phyloP scores from a whole-genome alignment of 768 basidiomycete species.

The Xerocomus potaroensis region DNA sequence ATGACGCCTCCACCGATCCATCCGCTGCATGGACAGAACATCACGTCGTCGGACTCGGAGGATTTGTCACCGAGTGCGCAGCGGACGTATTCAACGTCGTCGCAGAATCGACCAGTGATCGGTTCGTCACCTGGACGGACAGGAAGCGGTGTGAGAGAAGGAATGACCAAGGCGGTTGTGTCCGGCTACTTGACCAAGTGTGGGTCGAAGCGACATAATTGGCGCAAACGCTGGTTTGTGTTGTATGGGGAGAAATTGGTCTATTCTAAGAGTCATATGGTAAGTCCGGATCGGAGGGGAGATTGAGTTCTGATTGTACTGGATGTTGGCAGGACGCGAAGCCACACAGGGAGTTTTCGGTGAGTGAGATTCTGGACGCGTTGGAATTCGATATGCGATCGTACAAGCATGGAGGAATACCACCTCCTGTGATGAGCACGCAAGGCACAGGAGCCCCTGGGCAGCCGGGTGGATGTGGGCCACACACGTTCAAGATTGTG shows the following conservation, averaged over 20 bases:
- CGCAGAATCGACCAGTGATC: conserved; percentile 40
- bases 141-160: conserved; percentile 45
- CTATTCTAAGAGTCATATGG: conserved; percentile 95
- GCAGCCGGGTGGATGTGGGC: conserved; percentile 40
- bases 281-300: conserved; percentile 37
- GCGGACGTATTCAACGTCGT: conserved; percentile 40
- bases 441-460: conserved; percentile 35
- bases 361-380: conserved; percentile 85
- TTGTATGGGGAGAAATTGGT: conserved; percentile 83
- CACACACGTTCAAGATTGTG: conserved; percentile 90
- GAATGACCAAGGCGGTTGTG: conserved; percentile 68
- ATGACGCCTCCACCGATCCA: conserved; percentile 45
- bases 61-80: conserved; percentile 52
- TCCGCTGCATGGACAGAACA: conserved; percentile 38
- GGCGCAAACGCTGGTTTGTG: conserved; percentile 97
- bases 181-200: conserved; percentile 96
- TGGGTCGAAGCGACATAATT: conserved; percentile 86
- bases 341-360: conserved; percentile 80
- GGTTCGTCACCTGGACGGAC: conserved; percentile 43
- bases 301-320: background rate
- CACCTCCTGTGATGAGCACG: conserved; percentile 28
- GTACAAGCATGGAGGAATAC: conserved; percentile 40
- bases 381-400: conserved; percentile 75
- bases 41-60: conserved; percentile 80
- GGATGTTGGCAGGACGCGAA: conserved; percentile 68